Conservation (phyloP, 83 land plant genomes). For the Picea mariana region DNA sequence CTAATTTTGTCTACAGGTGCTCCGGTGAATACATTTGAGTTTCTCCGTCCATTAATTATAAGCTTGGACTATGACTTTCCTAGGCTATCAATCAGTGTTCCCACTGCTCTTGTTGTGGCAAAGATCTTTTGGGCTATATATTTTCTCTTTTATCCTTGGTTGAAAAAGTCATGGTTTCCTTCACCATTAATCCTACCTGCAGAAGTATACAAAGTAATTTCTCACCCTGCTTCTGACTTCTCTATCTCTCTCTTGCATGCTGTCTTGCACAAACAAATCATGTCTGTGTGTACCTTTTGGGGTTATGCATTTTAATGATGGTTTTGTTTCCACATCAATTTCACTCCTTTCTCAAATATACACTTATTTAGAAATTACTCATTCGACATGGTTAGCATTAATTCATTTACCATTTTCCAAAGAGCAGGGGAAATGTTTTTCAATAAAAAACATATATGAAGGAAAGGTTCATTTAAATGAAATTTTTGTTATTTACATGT, state of each 20-base stretch:
- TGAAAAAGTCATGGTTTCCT: conserved; percentile 79
- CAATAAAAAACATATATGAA: background rate
- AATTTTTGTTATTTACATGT: background rate
- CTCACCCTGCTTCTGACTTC: background rate
- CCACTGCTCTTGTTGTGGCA: conserved; percentile 60
- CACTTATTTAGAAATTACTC: background rate
- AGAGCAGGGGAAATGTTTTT: background rate
- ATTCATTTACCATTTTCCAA: background rate
- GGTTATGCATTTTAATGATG: background rate
- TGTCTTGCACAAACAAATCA: background rate
- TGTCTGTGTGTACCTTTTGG: background rate
- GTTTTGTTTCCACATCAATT: background rate
- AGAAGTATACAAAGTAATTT: conserved; percentile 84
- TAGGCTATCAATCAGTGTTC: conserved; percentile 41
- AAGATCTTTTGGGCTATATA: conserved; percentile 53
- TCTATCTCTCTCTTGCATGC: too few species aligned
- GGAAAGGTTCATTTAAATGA: background rate
- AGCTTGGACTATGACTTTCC: conserved; percentile 76
- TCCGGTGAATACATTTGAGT: conserved; percentile 83
- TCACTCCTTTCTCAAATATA: background rate
- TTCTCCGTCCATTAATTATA: conserved; percentile 58
- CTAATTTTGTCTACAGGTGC: conserved; percentile 42
- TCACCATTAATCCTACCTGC: conserved; percentile 87
- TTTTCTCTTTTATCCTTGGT: conserved; percentile 75
- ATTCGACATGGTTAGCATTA: background rate